Conservation (phyloP, 169 alveolate species). For the Babesia ovata region DNA sequence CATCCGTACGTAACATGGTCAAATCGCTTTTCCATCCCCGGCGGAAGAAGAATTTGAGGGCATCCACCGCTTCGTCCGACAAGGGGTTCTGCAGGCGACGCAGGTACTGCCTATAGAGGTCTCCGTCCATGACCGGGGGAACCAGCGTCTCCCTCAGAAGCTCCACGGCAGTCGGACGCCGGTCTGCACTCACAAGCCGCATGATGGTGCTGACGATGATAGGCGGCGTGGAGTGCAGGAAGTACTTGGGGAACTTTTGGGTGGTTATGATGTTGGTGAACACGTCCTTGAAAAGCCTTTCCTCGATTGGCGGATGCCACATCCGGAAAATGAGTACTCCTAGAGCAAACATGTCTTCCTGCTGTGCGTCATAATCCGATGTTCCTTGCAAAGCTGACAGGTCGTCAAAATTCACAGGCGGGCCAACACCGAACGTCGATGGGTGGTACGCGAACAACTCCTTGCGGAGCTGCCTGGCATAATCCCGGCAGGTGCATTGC, state of each 20-base stretch:
- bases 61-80: slow-evolving; percentile 65
- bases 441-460: slow-evolving; percentile 62
- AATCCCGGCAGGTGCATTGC: slow-evolving; percentile 28
- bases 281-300: slow-evolving; percentile 29
- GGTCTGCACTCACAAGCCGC: slow-evolving; percentile 49
- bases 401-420: neutral
- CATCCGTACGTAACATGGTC: slow-evolving; percentile 18
- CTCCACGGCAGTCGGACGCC: slow-evolving; percentile 69
- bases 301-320: slow-evolving; percentile 72
- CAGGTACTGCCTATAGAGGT: slow-evolving; percentile 63
- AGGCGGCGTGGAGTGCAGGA: slow-evolving; percentile 49
- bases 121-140: slow-evolving; percentile 68
- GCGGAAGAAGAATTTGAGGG: slow-evolving; percentile 37
- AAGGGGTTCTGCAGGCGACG: slow-evolving; percentile 56
- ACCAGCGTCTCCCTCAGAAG: slow-evolving; percentile 64
- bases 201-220: slow-evolving; percentile 51
- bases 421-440: slow-evolving; percentile 28
- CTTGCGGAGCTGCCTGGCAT: slow-evolving; percentile 10
- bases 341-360: slow-evolving; percentile 68
- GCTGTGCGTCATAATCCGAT: slow-evolving; percentile 52
- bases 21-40: slow-evolving; percentile 57
- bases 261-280: slow-evolving; percentile 18
- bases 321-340: slow-evolving; percentile 57
- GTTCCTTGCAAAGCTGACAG: slow-evolving; percentile 4
- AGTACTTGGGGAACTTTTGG: slow-evolving; percentile 59